Conservation (phyloP, 768 basidiomycete species). For the Galerina sulciceps region DNA sequence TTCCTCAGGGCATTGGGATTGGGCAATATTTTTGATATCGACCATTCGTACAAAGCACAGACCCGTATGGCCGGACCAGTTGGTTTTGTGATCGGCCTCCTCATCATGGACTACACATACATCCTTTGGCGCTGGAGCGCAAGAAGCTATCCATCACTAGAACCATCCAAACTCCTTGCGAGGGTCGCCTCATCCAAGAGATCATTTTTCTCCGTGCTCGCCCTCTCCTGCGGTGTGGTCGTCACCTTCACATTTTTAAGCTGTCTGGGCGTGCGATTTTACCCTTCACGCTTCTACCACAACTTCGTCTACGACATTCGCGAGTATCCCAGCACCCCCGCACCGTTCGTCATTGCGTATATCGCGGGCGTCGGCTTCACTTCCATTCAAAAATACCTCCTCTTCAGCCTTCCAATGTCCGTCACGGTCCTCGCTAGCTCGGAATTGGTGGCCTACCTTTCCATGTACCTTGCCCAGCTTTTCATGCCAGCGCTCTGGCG, state of each 20-base stretch:
- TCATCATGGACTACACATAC: background rate
- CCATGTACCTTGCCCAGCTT: background rate
- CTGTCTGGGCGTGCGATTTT: background rate
- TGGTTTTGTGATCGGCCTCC: slow-evolving; percentile 1
- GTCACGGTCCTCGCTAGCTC: background rate
- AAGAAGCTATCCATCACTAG: background rate
- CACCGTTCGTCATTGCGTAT: background rate
- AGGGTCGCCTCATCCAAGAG: background rate
- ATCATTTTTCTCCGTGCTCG: background rate
- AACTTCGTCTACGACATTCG: slow-evolving; percentile 1
- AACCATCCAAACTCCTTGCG: background rate
- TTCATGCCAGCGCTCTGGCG: background rate
- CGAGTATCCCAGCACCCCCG: background rate
- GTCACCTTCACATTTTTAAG: background rate
- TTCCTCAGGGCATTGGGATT: background rate
- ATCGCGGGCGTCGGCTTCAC: background rate
- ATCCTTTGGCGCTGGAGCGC: background rate
- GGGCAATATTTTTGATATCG: background rate
- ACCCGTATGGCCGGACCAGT: slow-evolving; percentile 5
- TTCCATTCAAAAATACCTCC: background rate
- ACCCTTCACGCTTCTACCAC: background rate
- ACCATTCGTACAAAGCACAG: background rate
- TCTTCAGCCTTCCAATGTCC: background rate
- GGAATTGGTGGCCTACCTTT: background rate
- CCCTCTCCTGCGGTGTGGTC: background rate